These are phyloP conservation scores for Kwoniella sp. DNA, from an alignment of 768 basidiomycete species.

Conservation along the genomic window DNA sequence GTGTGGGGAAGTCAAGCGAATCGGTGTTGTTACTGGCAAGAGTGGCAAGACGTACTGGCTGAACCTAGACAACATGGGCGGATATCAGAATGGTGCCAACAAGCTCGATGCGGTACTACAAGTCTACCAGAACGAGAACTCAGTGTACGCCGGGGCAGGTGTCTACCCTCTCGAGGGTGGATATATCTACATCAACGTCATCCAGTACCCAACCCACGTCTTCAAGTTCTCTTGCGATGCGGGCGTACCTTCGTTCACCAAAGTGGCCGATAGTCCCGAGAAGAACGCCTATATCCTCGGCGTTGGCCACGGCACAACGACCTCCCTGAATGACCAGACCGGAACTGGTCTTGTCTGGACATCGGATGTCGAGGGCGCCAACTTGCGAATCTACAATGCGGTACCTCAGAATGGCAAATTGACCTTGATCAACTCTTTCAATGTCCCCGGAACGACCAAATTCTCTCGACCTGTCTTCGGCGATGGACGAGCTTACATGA, in stretches of 20 bases:
- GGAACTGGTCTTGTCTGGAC: slow-evolving; percentile 24
- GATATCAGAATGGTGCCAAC: slow-evolving; percentile 22
- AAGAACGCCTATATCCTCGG: slow-evolving; percentile 27
- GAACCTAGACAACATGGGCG: slow-evolving; percentile 22
- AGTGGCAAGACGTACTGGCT: slow-evolving; percentile 24
- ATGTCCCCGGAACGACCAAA: slow-evolving; percentile 19
- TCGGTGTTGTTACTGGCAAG: slow-evolving; percentile 23
- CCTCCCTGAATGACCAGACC: slow-evolving; percentile 18
- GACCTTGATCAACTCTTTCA: slow-evolving; percentile 24
- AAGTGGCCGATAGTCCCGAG: slow-evolving; percentile 23
- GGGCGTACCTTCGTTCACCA: slow-evolving; percentile 23
- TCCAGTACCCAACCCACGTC: slow-evolving; percentile 23
- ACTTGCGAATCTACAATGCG: slow-evolving; percentile 22
- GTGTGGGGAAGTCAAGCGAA: slow-evolving; percentile 18
- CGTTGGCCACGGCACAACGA: slow-evolving; percentile 19
- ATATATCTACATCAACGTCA: slow-evolving; percentile 27
- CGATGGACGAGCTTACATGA: slow-evolving; percentile 22
- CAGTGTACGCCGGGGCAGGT: slow-evolving; percentile 23
- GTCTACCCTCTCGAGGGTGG: slow-evolving; percentile 22
- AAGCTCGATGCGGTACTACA: slow-evolving; percentile 20
- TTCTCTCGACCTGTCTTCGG: slow-evolving; percentile 23
- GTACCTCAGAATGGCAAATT: slow-evolving; percentile 18
- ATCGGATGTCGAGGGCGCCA: slow-evolving; percentile 16
- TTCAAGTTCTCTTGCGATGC: slow-evolving; percentile 26
- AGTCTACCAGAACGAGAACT: slow-evolving; percentile 25